A percentile compares a stretch with the other conserved stretches of the same genome.
Evolutionary conservation across 495 filamentous ascomycete genomes (phyloP).

Genomic region (Neurospora cerealis): DNA sequence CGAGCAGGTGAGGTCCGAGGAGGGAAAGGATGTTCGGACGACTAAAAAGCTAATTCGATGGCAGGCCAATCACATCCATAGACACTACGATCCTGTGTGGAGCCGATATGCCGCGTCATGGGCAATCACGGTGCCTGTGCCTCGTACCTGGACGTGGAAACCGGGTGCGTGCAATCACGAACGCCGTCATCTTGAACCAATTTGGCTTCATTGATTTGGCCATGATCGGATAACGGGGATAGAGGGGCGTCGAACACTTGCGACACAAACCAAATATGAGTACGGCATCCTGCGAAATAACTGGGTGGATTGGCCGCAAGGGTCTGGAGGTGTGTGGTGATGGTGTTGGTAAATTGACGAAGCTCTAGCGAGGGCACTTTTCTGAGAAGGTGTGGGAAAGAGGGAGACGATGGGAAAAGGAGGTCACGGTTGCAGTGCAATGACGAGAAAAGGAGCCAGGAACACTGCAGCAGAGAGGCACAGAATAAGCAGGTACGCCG

Average conservation of each 20-base stretch:
- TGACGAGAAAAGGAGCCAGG: background rate
- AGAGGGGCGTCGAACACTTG: background rate
- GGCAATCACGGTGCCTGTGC: background rate
- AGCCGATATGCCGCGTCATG: background rate
- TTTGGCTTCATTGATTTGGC: background rate
- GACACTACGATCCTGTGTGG: background rate
- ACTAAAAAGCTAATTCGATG: background rate
- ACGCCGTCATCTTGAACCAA: background rate
- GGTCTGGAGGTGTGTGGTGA: background rate
- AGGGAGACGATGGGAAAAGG: background rate
- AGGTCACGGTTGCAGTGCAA: background rate
- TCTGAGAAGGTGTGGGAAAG: background rate
- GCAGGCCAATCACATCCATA: background rate
- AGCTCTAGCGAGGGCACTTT: background rate
- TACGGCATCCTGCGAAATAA: background rate
- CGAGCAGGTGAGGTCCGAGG: background rate
- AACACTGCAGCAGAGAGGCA: background rate
- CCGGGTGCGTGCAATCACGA: background rate
- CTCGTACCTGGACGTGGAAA: background rate
- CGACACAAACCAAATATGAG: background rate
- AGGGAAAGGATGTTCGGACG: background rate
- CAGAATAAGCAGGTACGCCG: background rate
- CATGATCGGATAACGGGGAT: background rate
- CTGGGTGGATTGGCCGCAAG: background rate
- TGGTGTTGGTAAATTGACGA: conserved; percentile 3